A percentile compares a stretch with the other conserved stretches of the same genome.
Conservation (phyloP, 306 rosid genomes). For the cucumber (Cucumis sativus) region DNA sequence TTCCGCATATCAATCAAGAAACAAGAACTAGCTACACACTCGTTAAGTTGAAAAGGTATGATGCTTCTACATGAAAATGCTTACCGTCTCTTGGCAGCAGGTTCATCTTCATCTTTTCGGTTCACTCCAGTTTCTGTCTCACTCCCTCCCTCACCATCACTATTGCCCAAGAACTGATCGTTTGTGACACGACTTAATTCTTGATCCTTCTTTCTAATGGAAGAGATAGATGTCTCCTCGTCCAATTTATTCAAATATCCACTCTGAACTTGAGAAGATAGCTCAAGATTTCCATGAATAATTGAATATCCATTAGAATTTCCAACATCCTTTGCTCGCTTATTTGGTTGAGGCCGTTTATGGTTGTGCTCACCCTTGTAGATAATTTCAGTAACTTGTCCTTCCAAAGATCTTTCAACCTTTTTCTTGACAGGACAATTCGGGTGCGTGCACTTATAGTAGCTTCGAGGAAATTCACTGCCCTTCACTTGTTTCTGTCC, state of each 20-base stretch:
- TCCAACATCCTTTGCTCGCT: conserved; percentile 36
- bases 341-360: conserved; percentile 36
- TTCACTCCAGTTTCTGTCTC: conserved; percentile 35
- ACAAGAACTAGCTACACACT: neutral
- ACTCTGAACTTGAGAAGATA: conserved; percentile 23
- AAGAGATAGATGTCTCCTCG: conserved; percentile 10
- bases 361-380: conserved; percentile 79
- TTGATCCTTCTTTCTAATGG: conserved; percentile 28
- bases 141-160: conserved; percentile 62
- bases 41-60: neutral
- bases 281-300: conserved; percentile 17
- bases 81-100: conserved; percentile 59
- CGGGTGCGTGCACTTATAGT: conserved; percentile 61
- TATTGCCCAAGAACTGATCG: conserved; percentile 38
- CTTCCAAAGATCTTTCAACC: conserved; percentile 70
- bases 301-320: conserved; percentile 25
- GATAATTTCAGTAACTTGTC: conserved; percentile 61
- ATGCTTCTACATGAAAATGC: neutral
- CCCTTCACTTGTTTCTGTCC: conserved; percentile 90
- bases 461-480: conserved; percentile 69
- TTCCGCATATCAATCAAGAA: conserved; percentile 2
- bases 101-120: conserved; percentile 48
- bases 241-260: conserved; percentile 19
- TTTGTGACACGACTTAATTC: conserved; percentile 48
- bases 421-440: conserved; percentile 75